A percentile compares a stretch with the other conserved stretches of the same genome.
Conservation (phyloP, 2,329 filamentous ascomycete genomes). For the Cephalotrichum gorgonifer region DNA sequence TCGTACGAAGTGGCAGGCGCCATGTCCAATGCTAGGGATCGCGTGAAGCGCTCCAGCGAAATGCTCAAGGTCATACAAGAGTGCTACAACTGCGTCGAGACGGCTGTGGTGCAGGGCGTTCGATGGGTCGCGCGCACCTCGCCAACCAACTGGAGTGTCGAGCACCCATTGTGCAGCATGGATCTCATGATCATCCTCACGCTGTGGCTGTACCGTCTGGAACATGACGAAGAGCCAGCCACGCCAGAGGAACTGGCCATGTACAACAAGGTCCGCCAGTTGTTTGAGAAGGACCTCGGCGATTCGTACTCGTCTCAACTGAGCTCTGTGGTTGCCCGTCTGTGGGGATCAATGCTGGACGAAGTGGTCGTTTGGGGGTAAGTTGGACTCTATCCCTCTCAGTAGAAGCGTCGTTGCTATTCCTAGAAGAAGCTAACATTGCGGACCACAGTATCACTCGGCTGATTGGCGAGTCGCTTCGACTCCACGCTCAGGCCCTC, state of each 20-base stretch:
- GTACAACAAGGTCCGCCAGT: slow-evolving; percentile 83
- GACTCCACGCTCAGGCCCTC: slow-evolving; percentile 88
- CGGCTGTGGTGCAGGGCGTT: slow-evolving; percentile 85
- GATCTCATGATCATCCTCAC: slow-evolving; percentile 97
- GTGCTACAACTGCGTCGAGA: slow-evolving; percentile 96
- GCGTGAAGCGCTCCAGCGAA: slow-evolving; percentile 87
- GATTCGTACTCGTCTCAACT: slow-evolving; percentile 72
- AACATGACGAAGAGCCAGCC: slow-evolving; percentile 93
- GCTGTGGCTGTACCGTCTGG: slow-evolving; percentile 96
- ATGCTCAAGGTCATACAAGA: slow-evolving; percentile 99
- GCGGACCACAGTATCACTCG: slow-evolving; percentile 65
- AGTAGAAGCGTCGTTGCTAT: background rate
- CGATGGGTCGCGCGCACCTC: slow-evolving; percentile 98
- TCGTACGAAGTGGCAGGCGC: slow-evolving; percentile 93
- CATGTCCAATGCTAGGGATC: slow-evolving; percentile 90
- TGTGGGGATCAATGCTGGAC: slow-evolving; percentile 97
- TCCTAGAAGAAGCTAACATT: slow-evolving; percentile 9
- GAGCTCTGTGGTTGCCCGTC: slow-evolving; percentile 86
- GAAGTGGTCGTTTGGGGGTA: slow-evolving; percentile 99
- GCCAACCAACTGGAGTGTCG: slow-evolving; percentile 97
- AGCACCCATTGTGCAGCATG: slow-evolving; percentile 91
- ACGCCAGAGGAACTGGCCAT: slow-evolving; percentile 75
- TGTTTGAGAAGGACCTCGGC: slow-evolving; percentile 77
- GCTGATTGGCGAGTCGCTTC: slow-evolving; percentile 97
- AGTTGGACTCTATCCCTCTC: slow-evolving; percentile 30